Percentiles rank a stretch among this genome's conserved stretches.
Conservation (phyloP, 2,329 filamentous ascomycete genomes). For the Balansia obtecta region DNA sequence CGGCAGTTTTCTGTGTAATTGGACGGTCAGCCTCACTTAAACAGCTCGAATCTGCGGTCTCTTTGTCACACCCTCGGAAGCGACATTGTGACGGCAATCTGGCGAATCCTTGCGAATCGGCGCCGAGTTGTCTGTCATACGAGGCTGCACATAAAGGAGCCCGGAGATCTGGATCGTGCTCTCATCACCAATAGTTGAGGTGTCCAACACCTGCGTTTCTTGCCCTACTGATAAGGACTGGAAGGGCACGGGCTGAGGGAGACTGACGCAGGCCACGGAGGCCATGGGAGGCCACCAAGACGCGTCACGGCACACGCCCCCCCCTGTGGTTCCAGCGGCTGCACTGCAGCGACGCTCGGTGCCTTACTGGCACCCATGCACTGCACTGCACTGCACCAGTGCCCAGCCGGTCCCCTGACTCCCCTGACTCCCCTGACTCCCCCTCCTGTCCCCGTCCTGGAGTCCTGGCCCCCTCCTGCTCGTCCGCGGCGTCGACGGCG, state of each 20-base stretch:
- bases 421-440: too few relatives aligned
- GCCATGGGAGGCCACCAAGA: neutral
- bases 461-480: constrained; percentile 3
- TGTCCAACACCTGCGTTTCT: neutral
- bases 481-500: neutral
- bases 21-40: neutral
- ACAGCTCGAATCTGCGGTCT: neutral
- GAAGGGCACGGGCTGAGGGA: too few relatives aligned
- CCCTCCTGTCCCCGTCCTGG: too few relatives aligned
- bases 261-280: too few relatives aligned
- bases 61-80: neutral
- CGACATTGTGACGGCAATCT: neutral
- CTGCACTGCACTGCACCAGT: constrained; percentile 5
- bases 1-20: neutral
- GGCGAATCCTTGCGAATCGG: neutral
- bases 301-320: constrained; percentile 2
- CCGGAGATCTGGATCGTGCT: constrained; percentile 7
- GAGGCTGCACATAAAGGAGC: neutral
- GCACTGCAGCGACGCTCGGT: constrained; percentile 4
- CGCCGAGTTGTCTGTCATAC: neutral
- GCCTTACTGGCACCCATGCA: constrained; percentile 5
- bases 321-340: constrained; percentile 10
- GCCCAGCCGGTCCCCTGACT: constrained; percentile 1
- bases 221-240: neutral
- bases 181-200: neutral